Evolutionary conservation across 164 flowering plant genomes (phyloP).

Genomic region (Akebia trifoliata): DNA sequence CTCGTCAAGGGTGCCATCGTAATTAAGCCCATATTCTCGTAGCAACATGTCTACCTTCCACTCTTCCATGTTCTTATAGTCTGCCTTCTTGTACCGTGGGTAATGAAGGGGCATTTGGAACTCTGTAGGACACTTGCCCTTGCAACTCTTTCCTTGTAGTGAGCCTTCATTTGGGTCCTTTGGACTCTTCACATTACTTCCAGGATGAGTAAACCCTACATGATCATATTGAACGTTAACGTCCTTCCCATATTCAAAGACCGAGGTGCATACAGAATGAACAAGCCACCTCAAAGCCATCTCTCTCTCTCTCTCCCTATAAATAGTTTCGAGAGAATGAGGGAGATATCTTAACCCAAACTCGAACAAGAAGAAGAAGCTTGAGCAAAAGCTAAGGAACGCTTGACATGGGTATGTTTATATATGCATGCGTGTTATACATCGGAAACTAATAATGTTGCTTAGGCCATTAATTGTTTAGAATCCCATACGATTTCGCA

Average conservation of each 20-base stretch:
- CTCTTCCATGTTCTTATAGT: constrained; percentile 33
- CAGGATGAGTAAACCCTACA: not conserved
- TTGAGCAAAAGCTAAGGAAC: not conserved
- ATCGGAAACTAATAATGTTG: not conserved
- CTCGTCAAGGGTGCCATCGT: constrained; percentile 31
- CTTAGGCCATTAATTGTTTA: not conserved
- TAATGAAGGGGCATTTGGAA: constrained; percentile 50
- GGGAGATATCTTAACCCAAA: not conserved
- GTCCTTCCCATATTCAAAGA: constrained; percentile 9
- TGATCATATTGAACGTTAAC: not conserved
- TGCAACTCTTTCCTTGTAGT: not conserved
- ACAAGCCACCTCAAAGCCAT: constrained; percentile 14
- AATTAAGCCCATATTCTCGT: constrained; percentile 29
- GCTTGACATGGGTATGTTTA: too few relatives aligned
- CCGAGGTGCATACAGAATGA: constrained; percentile 7
- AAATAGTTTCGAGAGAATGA: too few relatives aligned
- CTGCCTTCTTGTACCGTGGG: constrained; percentile 34
- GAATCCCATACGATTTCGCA: not conserved
- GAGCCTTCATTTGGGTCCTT: constrained; percentile 6
- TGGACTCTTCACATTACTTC: not conserved
- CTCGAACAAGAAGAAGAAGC: not conserved
- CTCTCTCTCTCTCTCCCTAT: not conserved
- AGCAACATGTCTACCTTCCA: constrained; percentile 31
- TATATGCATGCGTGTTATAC: not conserved
- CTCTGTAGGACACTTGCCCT: constrained; percentile 8